Conservation (phyloP, 164 flowering plant genomes). For the Cinnamomum chago region DNA sequence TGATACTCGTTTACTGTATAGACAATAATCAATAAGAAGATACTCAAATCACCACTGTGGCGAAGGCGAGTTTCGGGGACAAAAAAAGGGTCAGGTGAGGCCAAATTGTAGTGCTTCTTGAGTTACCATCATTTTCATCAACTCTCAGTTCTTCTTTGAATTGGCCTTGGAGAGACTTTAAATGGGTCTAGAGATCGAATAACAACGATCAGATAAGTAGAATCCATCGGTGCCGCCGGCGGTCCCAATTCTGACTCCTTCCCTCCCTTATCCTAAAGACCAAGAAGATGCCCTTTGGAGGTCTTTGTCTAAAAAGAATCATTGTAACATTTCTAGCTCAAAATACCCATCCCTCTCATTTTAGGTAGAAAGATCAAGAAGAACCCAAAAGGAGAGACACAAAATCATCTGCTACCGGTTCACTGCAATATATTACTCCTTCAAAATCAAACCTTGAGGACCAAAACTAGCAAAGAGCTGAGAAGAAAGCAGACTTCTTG, state of each 20-base stretch:
- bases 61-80: neutral
- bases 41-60: neutral
- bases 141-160: neutral
- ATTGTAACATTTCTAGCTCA: conserved; percentile 12
- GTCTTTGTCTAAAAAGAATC: conserved; percentile 22
- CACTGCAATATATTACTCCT: neutral
- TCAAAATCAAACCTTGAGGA: neutral
- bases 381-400: neutral
- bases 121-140: neutral
- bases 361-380: conserved; percentile 1
- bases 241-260: neutral
- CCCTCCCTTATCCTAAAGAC: conserved; percentile 19
- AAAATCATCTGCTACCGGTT: neutral
- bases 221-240: neutral
- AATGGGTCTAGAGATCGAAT: too few species aligned
- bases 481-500: neutral
- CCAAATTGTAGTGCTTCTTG: neutral
- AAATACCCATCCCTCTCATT: conserved; percentile 6
- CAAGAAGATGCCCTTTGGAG: conserved; percentile 18
- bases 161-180: too few species aligned
- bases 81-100: neutral
- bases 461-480: neutral
- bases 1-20: neutral
- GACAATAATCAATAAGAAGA: neutral
- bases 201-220: neutral